phyloP scores from a whole-genome alignment of 352 stramenopile species.

The Globisporangium emineosum region DNA sequence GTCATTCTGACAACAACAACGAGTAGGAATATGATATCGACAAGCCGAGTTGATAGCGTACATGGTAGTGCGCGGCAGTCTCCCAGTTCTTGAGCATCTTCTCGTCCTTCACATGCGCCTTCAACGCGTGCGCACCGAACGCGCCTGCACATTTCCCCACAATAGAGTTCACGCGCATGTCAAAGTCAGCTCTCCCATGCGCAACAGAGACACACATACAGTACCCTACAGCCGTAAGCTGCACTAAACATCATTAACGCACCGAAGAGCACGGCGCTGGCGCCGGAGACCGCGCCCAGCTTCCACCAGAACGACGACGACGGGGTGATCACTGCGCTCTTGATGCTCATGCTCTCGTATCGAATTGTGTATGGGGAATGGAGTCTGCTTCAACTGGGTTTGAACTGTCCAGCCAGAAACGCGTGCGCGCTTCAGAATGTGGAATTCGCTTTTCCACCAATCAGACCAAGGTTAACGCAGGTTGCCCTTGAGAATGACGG shows the following conservation, averaged over 20 bases:
- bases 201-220: not conserved
- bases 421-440: not conserved
- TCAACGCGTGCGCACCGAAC: slow-evolving; percentile 75
- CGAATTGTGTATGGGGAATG: not conserved
- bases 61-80: slow-evolving; percentile 79
- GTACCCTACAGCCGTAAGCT: too few relatives aligned
- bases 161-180: not conserved
- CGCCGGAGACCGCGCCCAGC: slow-evolving; percentile 64
- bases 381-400: not conserved
- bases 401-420: not conserved
- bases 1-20: not conserved
- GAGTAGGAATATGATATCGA: not conserved
- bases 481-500: not conserved
- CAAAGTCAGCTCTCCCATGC: not conserved
- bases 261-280: slow-evolving; percentile 60
- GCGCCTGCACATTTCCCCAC: slow-evolving; percentile 35
- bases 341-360: slow-evolving; percentile 24
- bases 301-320: slow-evolving; percentile 78
- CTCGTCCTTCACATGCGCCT: slow-evolving; percentile 63
- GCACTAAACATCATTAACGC: too few relatives aligned
- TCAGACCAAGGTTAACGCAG: not conserved
- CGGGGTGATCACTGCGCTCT: slow-evolving; percentile 57
- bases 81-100: slow-evolving; percentile 86
- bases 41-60: slow-evolving; percentile 18
- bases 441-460: not conserved